These are phyloP conservation scores for Pseudocercospora macadamiae DNA, from an alignment of 2,329 filamentous ascomycete species.

Conservation along the genomic window DNA sequence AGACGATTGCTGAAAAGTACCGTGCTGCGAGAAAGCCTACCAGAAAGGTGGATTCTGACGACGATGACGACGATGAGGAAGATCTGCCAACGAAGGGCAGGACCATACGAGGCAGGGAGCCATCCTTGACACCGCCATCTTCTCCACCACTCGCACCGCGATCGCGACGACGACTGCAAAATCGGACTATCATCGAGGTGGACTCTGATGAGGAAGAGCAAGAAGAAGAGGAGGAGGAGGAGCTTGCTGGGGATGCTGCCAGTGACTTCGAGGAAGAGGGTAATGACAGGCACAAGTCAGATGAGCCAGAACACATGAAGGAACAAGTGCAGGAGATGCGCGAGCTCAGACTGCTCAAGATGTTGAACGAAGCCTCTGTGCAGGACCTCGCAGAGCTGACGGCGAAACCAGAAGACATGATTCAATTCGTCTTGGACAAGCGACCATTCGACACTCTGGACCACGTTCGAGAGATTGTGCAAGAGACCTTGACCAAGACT, in stretches of 20 bases:
- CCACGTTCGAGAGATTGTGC: constrained; percentile 67
- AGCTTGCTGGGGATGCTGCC: constrained; percentile 22
- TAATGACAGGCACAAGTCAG: constrained; percentile 2
- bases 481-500: constrained; percentile 51
- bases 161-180: constrained; percentile 24
- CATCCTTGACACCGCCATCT: constrained; percentile 41
- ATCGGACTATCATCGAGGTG: constrained; percentile 36
- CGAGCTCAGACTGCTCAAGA: constrained; percentile 64
- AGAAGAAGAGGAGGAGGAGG: constrained; percentile 46
- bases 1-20: constrained; percentile 54
- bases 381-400: constrained; percentile 82
- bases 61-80: constrained; percentile 33
- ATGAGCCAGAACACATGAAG: constrained; percentile 40
- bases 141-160: constrained; percentile 29
- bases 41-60: constrained; percentile 16
- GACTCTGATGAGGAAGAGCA: constrained; percentile 44
- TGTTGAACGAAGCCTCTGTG: constrained; percentile 78
- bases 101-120: constrained; percentile 55
- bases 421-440: constrained; percentile 69
- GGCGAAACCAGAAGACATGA: constrained; percentile 69
- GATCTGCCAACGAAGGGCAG: constrained; percentile 38
- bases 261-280: constrained; percentile 25
- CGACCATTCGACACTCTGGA: constrained; percentile 73
- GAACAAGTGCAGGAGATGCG: constrained; percentile 24
- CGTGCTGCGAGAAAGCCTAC: constrained; percentile 23